Percentiles rank a stretch among this genome's conserved stretches.
phyloP scores from a whole-genome alignment of 257 asterid species.

The Ophiorrhiza pumila region DNA sequence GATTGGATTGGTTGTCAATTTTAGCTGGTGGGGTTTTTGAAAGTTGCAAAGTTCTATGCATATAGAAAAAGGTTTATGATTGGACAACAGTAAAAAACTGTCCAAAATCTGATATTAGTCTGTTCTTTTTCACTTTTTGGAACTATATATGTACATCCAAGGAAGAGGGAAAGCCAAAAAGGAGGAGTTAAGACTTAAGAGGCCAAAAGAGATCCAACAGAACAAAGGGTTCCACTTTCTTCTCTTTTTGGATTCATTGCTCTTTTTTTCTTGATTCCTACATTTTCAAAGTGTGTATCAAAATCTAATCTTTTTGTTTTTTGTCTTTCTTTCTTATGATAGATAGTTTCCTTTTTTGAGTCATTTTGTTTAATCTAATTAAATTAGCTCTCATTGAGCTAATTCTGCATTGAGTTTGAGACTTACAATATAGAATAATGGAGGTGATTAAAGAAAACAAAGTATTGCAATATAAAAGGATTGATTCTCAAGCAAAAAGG shows the following conservation, averaged over 20 bases:
- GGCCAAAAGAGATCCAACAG: conserved; percentile 1
- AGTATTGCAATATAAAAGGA: conserved; percentile 14
- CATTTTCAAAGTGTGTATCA: not conserved
- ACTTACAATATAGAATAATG: conserved; percentile 8
- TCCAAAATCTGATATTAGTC: too few species aligned
- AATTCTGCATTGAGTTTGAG: not conserved
- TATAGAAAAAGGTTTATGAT: not conserved
- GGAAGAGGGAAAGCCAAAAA: not conserved
- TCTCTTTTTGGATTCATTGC: not conserved
- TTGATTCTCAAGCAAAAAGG: conserved; percentile 24
- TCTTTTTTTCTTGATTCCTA: not conserved
- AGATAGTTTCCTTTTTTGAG: not conserved
- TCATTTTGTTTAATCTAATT: not conserved
- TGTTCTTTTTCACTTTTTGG: not conserved
- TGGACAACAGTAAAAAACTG: not conserved
- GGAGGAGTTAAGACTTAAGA: not conserved
- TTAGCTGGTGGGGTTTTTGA: conserved; percentile 1
- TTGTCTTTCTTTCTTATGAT: not conserved
- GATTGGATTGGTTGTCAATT: conserved; percentile 16
- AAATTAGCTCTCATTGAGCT: not conserved
- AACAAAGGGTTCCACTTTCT: not conserved
- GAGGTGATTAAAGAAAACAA: conserved; percentile 17
- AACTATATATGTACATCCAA: not conserved
- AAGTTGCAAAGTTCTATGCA: not conserved
- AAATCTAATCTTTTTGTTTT: not conserved